These are phyloP conservation scores for Botrytis fragariae DNA, from an alignment of 2,329 filamentous ascomycete genomes.

Conservation along the genomic window DNA sequence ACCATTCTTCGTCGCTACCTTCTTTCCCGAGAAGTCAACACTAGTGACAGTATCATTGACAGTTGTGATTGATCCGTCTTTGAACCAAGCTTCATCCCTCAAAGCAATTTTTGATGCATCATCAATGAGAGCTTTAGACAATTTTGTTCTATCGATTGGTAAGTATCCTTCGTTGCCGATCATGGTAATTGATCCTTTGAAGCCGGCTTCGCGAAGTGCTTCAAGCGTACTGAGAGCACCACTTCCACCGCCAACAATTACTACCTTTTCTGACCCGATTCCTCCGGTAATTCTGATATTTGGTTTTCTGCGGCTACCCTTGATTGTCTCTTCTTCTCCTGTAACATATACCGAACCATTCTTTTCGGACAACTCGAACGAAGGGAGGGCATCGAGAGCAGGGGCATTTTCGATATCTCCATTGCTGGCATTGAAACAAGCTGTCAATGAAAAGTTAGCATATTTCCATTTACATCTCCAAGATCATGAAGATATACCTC, in stretches of 20 bases:
- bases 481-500: slow-evolving; percentile 55
- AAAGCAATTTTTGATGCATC: slow-evolving; percentile 76
- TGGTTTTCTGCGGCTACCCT: slow-evolving; percentile 69
- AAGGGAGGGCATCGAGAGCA: slow-evolving; percentile 78
- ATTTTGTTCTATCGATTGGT: slow-evolving; percentile 90
- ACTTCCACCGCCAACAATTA: slow-evolving; percentile 87
- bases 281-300: slow-evolving; percentile 66
- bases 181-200: slow-evolving; percentile 74
- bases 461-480: background rate
- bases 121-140: slow-evolving; percentile 87
- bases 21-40: slow-evolving; percentile 73
- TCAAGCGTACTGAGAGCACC: slow-evolving; percentile 81
- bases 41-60: slow-evolving; percentile 63
- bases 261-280: slow-evolving; percentile 60
- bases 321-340: slow-evolving; percentile 75
- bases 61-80: slow-evolving; percentile 55
- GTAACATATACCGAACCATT: slow-evolving; percentile 82
- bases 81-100: slow-evolving; percentile 76
- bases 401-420: slow-evolving; percentile 96
- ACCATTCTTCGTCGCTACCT: slow-evolving; percentile 71
- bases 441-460: slow-evolving; percentile 44
- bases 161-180: slow-evolving; percentile 81
- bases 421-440: slow-evolving; percentile 86
- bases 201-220: slow-evolving; percentile 78
- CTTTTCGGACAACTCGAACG: slow-evolving; percentile 77